Conservation (phyloP, 352 stramenopile genomes). For the Blastocystis sp. region DNA sequence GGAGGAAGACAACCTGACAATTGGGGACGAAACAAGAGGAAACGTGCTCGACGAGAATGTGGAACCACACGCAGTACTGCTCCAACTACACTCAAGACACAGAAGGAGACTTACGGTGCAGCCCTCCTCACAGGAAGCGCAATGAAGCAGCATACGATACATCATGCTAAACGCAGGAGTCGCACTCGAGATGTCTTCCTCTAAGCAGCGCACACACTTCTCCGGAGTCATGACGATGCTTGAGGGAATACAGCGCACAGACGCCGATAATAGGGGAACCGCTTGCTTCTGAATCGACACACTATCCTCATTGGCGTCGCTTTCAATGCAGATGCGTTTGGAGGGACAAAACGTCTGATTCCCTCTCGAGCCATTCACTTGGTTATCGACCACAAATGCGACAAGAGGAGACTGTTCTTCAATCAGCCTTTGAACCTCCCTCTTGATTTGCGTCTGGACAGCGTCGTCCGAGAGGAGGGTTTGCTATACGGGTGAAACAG, state of each 20-base stretch:
- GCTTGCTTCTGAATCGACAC: no score
- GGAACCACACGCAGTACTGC: background rate
- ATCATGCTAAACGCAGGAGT: background rate
- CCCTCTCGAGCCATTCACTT: no score
- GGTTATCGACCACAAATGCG: no score
- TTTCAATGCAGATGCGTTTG: no score
- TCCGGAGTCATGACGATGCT: background rate
- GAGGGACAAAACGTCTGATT: no score
- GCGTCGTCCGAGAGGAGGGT: no score
- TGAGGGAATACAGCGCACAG: background rate
- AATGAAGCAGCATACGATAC: background rate
- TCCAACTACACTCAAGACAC: background rate
- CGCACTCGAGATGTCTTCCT: background rate
- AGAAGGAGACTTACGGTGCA: background rate
- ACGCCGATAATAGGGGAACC: background rate
- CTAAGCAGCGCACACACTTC: background rate
- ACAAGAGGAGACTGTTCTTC: no score
- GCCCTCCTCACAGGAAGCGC: background rate
- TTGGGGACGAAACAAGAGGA: background rate
- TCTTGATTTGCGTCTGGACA: no score
- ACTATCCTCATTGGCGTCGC: no score
- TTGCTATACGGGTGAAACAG: no score
- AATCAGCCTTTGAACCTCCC: no score
- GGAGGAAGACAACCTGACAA: background rate
- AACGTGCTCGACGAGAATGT: background rate